Conservation (phyloP, 352 stramenopile species). For the Paralagenidium karlingii region DNA sequence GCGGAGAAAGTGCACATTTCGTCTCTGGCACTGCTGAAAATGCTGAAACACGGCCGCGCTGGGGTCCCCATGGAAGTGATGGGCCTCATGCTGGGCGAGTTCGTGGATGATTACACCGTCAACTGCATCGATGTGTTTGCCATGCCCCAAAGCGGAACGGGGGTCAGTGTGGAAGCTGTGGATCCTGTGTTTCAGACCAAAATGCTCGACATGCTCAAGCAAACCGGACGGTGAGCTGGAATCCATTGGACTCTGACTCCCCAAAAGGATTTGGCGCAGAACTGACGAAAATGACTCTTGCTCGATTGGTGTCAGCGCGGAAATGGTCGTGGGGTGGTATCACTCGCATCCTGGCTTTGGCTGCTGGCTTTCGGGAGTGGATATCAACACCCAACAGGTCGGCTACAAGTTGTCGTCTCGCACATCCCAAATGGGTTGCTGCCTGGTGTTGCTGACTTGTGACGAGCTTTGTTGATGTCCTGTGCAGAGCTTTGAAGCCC, state of each 20-base stretch:
- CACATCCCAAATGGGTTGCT: too few species aligned
- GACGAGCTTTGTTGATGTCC: background rate
- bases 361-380: constrained; percentile 98
- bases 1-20: constrained; percentile 99
- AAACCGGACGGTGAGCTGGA: constrained; percentile 82
- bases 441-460: background rate
- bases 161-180: constrained; percentile 95
- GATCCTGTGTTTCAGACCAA: constrained; percentile 99
- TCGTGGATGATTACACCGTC: constrained; percentile 99
- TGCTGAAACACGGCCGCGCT: constrained; percentile 98
- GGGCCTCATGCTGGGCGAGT: constrained; percentile 99
- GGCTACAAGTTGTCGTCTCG: too few species aligned
- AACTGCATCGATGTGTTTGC: constrained; percentile 99
- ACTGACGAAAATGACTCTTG: background rate
- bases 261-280: too few species aligned
- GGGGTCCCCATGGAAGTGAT: constrained; percentile 99
- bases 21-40: constrained; percentile 98
- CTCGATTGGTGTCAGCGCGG: constrained; percentile 21
- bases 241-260: too few species aligned
- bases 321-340: constrained; percentile 98
- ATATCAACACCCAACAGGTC: constrained; percentile 98
- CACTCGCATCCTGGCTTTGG: constrained; percentile 99
- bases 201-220: constrained; percentile 99
- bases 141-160: constrained; percentile 97
- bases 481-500: constrained; percentile 90